A percentile compares a stretch with the other conserved stretches of the same genome.
phyloP scores from a whole-genome alignment of 116 monocot genomes.

The Phalaenopsis hybrid region DNA sequence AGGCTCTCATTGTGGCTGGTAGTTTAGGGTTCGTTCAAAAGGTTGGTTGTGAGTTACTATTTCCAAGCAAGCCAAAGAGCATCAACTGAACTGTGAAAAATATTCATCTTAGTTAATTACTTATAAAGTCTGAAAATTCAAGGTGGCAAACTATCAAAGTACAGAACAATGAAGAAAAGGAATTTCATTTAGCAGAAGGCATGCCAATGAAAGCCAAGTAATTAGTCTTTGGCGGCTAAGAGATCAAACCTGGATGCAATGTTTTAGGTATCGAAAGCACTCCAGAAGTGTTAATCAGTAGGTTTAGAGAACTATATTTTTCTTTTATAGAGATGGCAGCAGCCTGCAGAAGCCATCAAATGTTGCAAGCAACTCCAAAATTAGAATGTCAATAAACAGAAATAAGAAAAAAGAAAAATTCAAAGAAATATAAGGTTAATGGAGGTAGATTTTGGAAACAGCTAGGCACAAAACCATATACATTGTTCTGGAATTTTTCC shows the following conservation, averaged over 20 bases:
- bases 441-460: not conserved
- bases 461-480: not conserved
- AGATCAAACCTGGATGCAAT: conserved; percentile 61
- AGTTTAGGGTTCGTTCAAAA: not conserved
- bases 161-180: not conserved
- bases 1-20: not conserved
- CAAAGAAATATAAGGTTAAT: not conserved
- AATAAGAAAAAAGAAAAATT: not conserved
- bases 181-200: not conserved
- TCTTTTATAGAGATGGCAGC: conserved; percentile 51
- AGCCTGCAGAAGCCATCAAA: conserved; percentile 29
- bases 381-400: not conserved
- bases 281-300: conserved; percentile 88
- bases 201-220: not conserved
- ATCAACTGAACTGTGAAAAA: not conserved
- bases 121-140: not conserved
- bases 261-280: conserved; percentile 79
- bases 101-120: not conserved
- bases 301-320: conserved; percentile 59
- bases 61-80: not conserved
- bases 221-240: not conserved
- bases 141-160: not conserved
- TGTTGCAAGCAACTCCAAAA: not conserved
- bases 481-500: not conserved
- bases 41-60: not conserved